These are phyloP conservation scores for Galerina sulciceps DNA, from an alignment of 768 basidiomycete genomes.

Conservation along the genomic window DNA sequence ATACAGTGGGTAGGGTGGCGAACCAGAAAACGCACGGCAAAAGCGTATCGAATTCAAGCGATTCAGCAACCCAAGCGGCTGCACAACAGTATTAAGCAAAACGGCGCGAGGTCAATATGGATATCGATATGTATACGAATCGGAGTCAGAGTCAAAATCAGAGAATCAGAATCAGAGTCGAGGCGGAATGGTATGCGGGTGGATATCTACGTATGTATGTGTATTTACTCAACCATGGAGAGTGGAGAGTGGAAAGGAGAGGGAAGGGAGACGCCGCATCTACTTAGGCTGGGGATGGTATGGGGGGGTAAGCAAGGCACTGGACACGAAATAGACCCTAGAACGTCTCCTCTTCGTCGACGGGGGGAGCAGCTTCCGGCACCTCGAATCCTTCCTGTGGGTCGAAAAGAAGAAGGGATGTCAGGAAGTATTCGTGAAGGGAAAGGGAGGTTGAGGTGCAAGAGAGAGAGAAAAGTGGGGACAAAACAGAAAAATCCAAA, in stretches of 20 bases:
- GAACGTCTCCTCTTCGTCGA: slow-evolving; percentile 66
- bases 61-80: too few species aligned
- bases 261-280: neutral
- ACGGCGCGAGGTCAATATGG: too few species aligned
- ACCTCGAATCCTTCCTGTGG: slow-evolving; percentile 92
- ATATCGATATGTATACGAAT: too few species aligned
- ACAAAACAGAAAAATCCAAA: too few species aligned
- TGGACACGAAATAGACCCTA: slow-evolving; percentile 4
- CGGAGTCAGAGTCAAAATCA: too few species aligned
- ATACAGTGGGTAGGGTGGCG: too few species aligned
- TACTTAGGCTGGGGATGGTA: neutral
- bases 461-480: too few species aligned
- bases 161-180: too few species aligned
- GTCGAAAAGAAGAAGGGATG: neutral
- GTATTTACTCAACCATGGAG: neutral
- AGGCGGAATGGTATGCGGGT: neutral
- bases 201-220: neutral
- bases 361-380: slow-evolving; percentile 59
- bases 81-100: too few species aligned
- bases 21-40: too few species aligned
- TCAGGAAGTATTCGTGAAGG: neutral
- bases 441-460: too few species aligned
- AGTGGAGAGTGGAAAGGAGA: neutral
- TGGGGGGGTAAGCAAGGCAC: neutral
- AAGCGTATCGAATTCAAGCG: too few species aligned